Evolutionary conservation across 2,329 filamentous ascomycete genomes (phyloP).

Genomic region (Diaporthe sp.): DNA sequence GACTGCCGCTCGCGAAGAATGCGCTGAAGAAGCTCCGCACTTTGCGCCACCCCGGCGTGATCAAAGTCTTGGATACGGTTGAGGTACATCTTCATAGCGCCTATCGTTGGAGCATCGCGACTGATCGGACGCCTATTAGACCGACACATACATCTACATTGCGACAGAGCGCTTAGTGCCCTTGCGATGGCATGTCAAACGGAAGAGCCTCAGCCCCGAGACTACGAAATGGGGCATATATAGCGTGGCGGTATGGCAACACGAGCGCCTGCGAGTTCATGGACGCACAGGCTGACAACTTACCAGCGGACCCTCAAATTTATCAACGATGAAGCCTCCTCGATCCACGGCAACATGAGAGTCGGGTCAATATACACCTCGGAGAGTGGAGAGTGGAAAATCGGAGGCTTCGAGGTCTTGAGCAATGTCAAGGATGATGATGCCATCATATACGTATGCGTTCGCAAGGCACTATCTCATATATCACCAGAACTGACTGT

Average conservation of each 20-base stretch:
- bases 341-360: slow-evolving; percentile 89
- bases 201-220: slow-evolving; percentile 89
- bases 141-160: slow-evolving; percentile 95
- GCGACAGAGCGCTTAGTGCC: slow-evolving; percentile 92
- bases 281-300: slow-evolving; percentile 15
- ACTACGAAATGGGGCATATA: slow-evolving; percentile 97
- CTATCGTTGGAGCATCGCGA: slow-evolving; percentile 39
- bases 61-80: slow-evolving; percentile 93
- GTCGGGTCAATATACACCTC: slow-evolving; percentile 91
- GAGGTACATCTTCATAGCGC: slow-evolving; percentile 70
- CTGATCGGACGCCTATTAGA: slow-evolving; percentile 62
- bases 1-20: slow-evolving; percentile 90
- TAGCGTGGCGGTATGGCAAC: slow-evolving; percentile 77
- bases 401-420: slow-evolving; percentile 92
- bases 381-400: slow-evolving; percentile 97
- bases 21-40: slow-evolving; percentile 94
- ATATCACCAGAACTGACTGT: slow-evolving; percentile 34
- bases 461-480: neutral
- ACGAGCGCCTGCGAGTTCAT: neutral
- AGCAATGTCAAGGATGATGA: slow-evolving; percentile 98
- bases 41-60: slow-evolving; percentile 91
- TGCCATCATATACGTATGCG: slow-evolving; percentile 83
- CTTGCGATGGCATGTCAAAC: slow-evolving; percentile 88
- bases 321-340: slow-evolving; percentile 92
- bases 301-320: slow-evolving; percentile 89